phyloP scores from a whole-genome alignment of 1,284 basidiomycete species.

The Marasmius fiardii region DNA sequence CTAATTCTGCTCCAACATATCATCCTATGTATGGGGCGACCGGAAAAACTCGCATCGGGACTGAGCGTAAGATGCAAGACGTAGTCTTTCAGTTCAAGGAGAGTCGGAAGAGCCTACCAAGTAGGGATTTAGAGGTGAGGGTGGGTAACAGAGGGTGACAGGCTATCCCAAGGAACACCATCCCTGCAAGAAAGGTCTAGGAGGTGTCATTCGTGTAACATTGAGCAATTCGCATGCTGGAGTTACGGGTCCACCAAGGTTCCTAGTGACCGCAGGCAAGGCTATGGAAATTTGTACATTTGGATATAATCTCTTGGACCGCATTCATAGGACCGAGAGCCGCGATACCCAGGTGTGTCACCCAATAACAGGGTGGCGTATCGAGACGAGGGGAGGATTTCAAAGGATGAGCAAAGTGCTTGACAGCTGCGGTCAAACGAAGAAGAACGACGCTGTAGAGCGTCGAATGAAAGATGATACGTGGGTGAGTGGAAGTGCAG shows the following conservation, averaged over 20 bases:
- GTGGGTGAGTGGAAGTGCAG: constrained; percentile 23
- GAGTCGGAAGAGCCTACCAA: constrained; percentile 33
- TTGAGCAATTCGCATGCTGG: too few species aligned
- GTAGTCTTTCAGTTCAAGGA: constrained; percentile 22
- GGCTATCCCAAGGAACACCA: constrained; percentile 34
- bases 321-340: constrained; percentile 32
- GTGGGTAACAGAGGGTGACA: too few species aligned
- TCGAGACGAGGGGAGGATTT: constrained; percentile 20
- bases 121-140: constrained; percentile 26
- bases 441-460: constrained; percentile 29
- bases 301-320: constrained; percentile 29
- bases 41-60: too few species aligned
- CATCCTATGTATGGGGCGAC: too few species aligned
- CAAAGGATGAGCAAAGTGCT: constrained; percentile 29
- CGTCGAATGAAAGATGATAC: constrained; percentile 29
- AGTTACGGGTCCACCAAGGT: too few species aligned
- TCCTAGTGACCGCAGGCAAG: constrained; percentile 29
- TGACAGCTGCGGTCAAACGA: constrained; percentile 27
- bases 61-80: too few species aligned
- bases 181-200: constrained; percentile 33
- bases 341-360: constrained; percentile 32
- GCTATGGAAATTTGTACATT: constrained; percentile 29
- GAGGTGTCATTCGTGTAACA: constrained; percentile 31
- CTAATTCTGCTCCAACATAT: too few species aligned
- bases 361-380: constrained; percentile 13